A percentile compares a stretch with the other conserved stretches of the same genome.
These are phyloP conservation scores for Eruca vesicaria DNA, from an alignment of 441 rosid genomes.

Conservation along the genomic window DNA sequence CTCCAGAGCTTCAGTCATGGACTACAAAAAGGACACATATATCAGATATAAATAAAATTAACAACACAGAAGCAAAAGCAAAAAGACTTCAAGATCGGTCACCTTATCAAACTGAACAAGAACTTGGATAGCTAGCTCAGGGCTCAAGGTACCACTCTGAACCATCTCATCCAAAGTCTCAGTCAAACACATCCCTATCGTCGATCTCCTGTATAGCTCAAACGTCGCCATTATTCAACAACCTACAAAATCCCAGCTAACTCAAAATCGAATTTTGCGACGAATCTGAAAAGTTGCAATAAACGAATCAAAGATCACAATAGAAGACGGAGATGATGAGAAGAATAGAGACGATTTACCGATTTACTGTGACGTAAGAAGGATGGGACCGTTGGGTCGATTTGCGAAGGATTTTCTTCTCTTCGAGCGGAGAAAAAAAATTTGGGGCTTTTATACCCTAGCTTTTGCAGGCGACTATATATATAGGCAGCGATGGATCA, in stretches of 20 bases:
- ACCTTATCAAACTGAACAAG: conserved; percentile 98
- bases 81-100: background rate
- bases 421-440: conserved; percentile 52
- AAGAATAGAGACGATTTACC: conserved; percentile 19
- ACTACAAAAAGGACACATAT: conserved; percentile 42
- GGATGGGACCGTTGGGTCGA: conserved; percentile 36
- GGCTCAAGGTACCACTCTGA: conserved; percentile 78
- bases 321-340: background rate
- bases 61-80: background rate
- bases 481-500: conserved; percentile 53
- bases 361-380: conserved; percentile 28
- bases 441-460: conserved; percentile 83
- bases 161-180: conserved; percentile 99
- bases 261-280: background rate
- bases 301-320: conserved; percentile 5
- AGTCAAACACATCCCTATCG: conserved; percentile 96
- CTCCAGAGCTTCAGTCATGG: conserved; percentile 93
- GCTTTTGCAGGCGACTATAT: conserved; percentile 61
- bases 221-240: conserved; percentile 84
- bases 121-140: conserved; percentile 95
- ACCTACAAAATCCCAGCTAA: conserved; percentile 16
- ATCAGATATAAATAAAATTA: background rate
- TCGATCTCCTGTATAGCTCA: conserved; percentile 92
- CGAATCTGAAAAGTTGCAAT: conserved; percentile 1
- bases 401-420: conserved; percentile 22